Evolutionary conservation across 805 yeast genomes (phyloP), one percentile per base, ranked within the genome.

Genomic region (Yueomyces sinensis): DNA sequence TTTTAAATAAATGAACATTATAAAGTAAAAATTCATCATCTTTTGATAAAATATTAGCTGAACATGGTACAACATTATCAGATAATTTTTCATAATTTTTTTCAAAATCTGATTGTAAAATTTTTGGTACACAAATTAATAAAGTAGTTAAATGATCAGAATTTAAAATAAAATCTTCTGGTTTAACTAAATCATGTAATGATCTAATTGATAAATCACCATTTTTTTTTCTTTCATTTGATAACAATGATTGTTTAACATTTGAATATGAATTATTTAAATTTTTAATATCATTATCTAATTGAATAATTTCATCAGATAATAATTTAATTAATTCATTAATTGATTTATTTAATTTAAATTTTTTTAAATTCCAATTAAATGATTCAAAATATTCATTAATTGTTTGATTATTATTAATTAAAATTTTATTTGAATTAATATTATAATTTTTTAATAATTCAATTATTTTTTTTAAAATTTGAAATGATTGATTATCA

Each of bases 161-260:
- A 46, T 75, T 73, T 44, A 81, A 64, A 13, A 91, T 87, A 55
- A 91, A 82, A 50, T 91, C 84, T 34, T 75, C 74, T 9, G 84
- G 79, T 34, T 72, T 71, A 34, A 91, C 95, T 37, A 89, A 70
- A 50, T 83, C 91, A 54, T 89, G 96, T 41, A 91, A 66, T 3
- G 95, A 82, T 56, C 82, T 77, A 37, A 89, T 87, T 3, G 95
- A 78, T 44, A 91, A 68, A 56, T 91, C 95, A 38, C 99, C 99
- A 27, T 82, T 79, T 57, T 80, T 81, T 61, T 87, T 87, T 51
- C 96, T 74, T 58, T 89, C 94, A 9, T 94, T 89, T 11, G 95
- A 86, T 32, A 76, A 69, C 40, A 86, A 67, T 52, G 77, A 82
- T 30, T 93, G 74, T 60, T 78, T 82, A 32, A 96, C 95, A 32